These are phyloP conservation scores for Plasmodium relictum DNA, from an alignment of 169 alveolate genomes.

Conservation along the genomic window DNA sequence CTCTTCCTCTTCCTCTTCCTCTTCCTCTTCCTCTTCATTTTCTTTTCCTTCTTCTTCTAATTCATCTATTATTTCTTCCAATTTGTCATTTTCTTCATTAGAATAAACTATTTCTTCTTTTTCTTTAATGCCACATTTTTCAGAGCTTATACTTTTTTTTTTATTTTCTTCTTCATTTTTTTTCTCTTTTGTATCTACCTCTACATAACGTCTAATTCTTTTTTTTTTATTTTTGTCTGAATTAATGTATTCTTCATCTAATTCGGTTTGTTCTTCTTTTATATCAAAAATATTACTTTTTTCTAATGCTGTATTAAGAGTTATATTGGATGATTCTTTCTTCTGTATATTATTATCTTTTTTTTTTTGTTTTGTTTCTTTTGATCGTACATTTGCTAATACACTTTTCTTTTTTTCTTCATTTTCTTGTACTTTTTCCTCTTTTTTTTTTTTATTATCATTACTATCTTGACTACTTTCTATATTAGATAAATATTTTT, in stretches of 20 bases:
- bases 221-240: slow-evolving; percentile 63
- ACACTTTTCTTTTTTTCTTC: not conserved
- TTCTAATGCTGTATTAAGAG: slow-evolving; percentile 8
- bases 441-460: slow-evolving; percentile 33
- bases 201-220: slow-evolving; percentile 26
- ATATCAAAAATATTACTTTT: slow-evolving; percentile 9
- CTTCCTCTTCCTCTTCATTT: slow-evolving; percentile 3
- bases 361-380: slow-evolving; percentile 9
- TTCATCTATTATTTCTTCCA: not conserved
- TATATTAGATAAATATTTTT: slow-evolving; percentile 1
- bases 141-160: slow-evolving; percentile 5
- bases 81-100: not conserved
- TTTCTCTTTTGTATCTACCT: slow-evolving; percentile 5
- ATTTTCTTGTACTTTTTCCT: slow-evolving; percentile 31
- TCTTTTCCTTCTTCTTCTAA: not conserved
- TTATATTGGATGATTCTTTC: not conserved
- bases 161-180: slow-evolving; percentile 22
- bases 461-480: not conserved
- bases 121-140: not conserved
- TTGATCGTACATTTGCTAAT: not conserved
- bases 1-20: not conserved
- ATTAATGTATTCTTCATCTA: slow-evolving; percentile 36
- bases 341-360: slow-evolving; percentile 13
- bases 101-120: not conserved
- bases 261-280: slow-evolving; percentile 8